Evolutionary conservation across 306 rosid species (phyloP), one percentile per base, ranked within the genome.

Genomic region (Morella rubra): DNA sequence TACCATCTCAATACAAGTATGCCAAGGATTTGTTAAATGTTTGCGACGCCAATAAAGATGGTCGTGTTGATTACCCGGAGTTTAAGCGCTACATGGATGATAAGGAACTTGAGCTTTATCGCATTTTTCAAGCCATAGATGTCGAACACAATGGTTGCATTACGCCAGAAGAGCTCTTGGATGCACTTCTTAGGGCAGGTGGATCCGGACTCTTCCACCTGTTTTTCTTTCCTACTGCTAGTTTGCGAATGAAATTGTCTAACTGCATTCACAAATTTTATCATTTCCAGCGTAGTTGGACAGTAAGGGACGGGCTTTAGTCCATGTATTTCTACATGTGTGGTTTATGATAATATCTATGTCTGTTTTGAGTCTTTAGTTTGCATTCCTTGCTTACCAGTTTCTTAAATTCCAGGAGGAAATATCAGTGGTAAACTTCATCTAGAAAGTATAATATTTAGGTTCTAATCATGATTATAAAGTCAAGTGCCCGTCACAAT

Each of bases 121-220:
- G 88, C 46, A 94, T 94, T 42, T 94, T 94, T 69, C 98, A 94
- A 84, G 96, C 96, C 69, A 94, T 94, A 76, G 98, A 94, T 79
- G 98, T 91, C 16, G 96, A 86, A 70, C 98, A 94, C 66, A 94
- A 80, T 72, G 98, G 98, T 5, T 87, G 95, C 83, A 94, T 94
- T 86, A 72, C 92, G 53, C 98, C 98, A 0, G 98, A 94, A 85
- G 98, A 94, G 91, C 96, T 94, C 0, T 94, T 90, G 93, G 98
- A 94, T 78, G 98, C 98, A 13, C 97, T 94, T 70, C 87, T 91
- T 11, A 88, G 73, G 84, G 94, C 97, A 82, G 98, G 98, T 90
- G 82, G 69, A 75, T 59, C 64, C 27, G 15, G 72, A 71, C 64
- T 58, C 64, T 4, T 7, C 15, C 3, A 14, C 1, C 5, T 65